Base-by-base conservation (phyloP, 2,329 filamentous ascomycete genomes). In the Paecilomyces dactylethromorphus region DNA sequence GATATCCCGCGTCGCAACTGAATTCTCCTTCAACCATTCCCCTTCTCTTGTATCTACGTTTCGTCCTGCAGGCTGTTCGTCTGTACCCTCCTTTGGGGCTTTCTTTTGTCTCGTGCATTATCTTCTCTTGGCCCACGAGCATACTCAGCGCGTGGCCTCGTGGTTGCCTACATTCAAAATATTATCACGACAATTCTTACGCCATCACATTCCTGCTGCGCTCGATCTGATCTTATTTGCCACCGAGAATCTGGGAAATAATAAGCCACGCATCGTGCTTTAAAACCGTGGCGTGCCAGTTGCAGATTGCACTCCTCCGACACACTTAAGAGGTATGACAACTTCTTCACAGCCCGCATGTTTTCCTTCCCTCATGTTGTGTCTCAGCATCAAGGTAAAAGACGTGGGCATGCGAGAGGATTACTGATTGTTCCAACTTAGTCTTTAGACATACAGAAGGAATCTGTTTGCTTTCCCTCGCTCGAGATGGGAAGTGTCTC, bases 401-500 rank as follows among this genome's bases (percentile, higher is more conserved):
- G 3, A 29, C 50, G 8, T 29, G 50, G 6, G 3, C 50, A 24
- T 5, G 11, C 21, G 21, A 26, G 13, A 21, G 29, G 13, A 11
- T 26, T 15, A 15, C 50, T 52, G 50, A 52, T 21, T 11, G n/a
- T 13, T 52, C 22, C 22, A 22, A 21, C 8, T 24, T 29, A 52
- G 50, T 15, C 50, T 29, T 52, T 12, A 26, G 15, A 26, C 50
- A 13, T 22, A 29, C n/a, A 21, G 24, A 45, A n/a, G 26, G 18
- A 52, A 21, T 29, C 6, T 49, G 31, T 49, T 39, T 56, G 11
- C 29, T 54, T 31, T 29, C 15, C n/a, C 29, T 12, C 53, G 24
- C 12, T 18, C 69, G 92, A 87, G 74, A 83, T 84, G 80, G 71
- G 79, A 58, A 82, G 79, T 72, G 81, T 83, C 68, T 77, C 74